A percentile compares a stretch with the other conserved stretches of the same genome.
These are phyloP conservation scores for Aspergillus glaucus DNA, from an alignment of 2,329 filamentous ascomycete species.

Conservation along the genomic window DNA sequence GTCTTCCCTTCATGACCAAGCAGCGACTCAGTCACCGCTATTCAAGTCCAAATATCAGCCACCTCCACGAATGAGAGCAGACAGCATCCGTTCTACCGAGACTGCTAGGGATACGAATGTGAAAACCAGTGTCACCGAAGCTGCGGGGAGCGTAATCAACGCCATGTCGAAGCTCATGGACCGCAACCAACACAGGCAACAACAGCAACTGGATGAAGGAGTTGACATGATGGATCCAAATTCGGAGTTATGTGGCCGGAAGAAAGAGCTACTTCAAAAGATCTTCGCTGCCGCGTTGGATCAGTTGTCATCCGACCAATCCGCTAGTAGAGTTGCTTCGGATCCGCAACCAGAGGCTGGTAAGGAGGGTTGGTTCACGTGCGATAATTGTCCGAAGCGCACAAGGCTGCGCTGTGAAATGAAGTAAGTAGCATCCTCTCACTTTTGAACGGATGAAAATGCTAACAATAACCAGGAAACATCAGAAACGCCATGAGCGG, in stretches of 20 bases:
- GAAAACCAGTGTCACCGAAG: constrained; percentile 21
- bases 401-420: constrained; percentile 31
- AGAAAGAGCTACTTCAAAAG: constrained; percentile 27
- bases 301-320: constrained; percentile 12
- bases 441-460: background rate
- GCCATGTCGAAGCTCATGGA: constrained; percentile 29
- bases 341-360: constrained; percentile 1
- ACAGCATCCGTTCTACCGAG: constrained; percentile 3
- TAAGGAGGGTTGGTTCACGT: constrained; percentile 24
- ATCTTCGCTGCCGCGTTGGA: constrained; percentile 25
- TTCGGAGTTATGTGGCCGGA: constrained; percentile 18
- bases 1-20: background rate
- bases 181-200: constrained; percentile 16
- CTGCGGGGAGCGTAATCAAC: constrained; percentile 27
- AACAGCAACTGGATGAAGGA: constrained; percentile 16
- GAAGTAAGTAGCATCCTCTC: constrained; percentile 22
- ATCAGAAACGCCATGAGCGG: constrained; percentile 70
- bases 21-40: constrained; percentile 9
- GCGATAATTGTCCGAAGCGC: constrained; percentile 23
- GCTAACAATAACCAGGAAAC: constrained; percentile 57
- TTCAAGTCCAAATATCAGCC: constrained; percentile 8
- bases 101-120: constrained; percentile 5
- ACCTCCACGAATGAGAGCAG: background rate
- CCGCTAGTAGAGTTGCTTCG: background rate
- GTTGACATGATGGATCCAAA: constrained; percentile 15